Percentiles rank a stretch among this genome's conserved stretches.
phyloP scores from a whole-genome alignment of 306 rosid species.

The Cucurbita pepo region DNA sequence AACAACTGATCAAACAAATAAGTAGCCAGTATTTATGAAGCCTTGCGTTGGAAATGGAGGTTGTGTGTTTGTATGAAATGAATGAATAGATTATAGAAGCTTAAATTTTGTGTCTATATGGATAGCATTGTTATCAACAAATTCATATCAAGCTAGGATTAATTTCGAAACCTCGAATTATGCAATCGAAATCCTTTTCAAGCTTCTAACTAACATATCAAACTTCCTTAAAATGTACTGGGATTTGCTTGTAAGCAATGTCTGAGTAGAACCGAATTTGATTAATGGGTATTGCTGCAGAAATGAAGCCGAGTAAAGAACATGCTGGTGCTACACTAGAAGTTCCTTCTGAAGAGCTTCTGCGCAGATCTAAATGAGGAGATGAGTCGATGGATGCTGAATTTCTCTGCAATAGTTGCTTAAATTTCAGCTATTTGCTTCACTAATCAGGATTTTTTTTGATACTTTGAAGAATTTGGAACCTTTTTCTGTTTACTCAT shows the following conservation, averaged over 20 bases:
- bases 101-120: not conserved
- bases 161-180: not conserved
- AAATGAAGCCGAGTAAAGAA: constrained; percentile 55
- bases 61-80: not conserved
- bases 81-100: not conserved
- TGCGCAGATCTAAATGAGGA: constrained; percentile 10
- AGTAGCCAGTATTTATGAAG: not conserved
- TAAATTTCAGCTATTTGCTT: not conserved
- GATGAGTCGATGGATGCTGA: not conserved
- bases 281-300: constrained; percentile 17
- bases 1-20: not conserved
- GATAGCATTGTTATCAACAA: not conserved
- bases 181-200: not conserved
- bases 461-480: not conserved
- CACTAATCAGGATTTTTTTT: not conserved
- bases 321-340: constrained; percentile 91
- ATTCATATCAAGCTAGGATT: not conserved
- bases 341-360: constrained; percentile 62
- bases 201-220: not conserved
- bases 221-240: not conserved
- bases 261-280: not conserved
- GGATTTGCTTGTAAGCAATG: not conserved
- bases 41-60: not conserved
- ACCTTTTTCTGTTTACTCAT: not conserved
- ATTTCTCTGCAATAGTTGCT: not conserved